These are phyloP conservation scores for Xylaria sp. DNA, from an alignment of 2,329 filamentous ascomycete species.

Conservation along the genomic window DNA sequence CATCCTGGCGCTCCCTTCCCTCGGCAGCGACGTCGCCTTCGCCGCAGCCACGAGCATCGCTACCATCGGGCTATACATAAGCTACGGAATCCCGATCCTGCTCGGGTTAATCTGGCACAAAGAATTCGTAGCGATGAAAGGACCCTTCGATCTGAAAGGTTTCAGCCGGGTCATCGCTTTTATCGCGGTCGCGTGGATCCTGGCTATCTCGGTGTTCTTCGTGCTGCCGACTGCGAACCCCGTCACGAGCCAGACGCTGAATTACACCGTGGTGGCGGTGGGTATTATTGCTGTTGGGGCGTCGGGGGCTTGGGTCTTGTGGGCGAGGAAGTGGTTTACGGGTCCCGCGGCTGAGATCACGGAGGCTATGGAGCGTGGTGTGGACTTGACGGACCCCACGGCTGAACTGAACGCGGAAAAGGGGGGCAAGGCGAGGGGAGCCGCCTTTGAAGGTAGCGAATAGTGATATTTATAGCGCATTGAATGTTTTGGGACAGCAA, in stretches of 20 bases:
- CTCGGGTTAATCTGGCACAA: conserved; percentile 57
- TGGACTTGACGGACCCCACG: conserved; percentile 54
- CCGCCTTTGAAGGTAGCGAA: conserved; percentile 5
- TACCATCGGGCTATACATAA: conserved; percentile 63
- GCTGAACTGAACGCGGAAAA: conserved; percentile 46
- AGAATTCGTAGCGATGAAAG: conserved; percentile 56
- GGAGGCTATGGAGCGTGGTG: conserved; percentile 53
- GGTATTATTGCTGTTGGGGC: conserved; percentile 59
- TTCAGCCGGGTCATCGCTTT: conserved; percentile 54
- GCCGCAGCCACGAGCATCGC: conserved; percentile 64
- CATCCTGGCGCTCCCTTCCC: conserved; percentile 59
- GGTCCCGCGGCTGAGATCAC: conserved; percentile 60
- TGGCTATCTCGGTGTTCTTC: conserved; percentile 62
- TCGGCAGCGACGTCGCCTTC: conserved; percentile 61
- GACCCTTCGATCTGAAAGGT: conserved; percentile 58
- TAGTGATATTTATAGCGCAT: neutral
- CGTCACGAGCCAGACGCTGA: conserved; percentile 60
- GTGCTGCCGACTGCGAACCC: conserved; percentile 62
- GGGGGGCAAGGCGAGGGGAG: neutral
- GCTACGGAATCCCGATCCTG: conserved; percentile 59
- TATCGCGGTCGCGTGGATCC: conserved; percentile 57
- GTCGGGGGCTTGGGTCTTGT: conserved; percentile 56
- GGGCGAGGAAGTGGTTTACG: conserved; percentile 60
- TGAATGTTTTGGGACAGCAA: neutral
- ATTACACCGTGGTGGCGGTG: conserved; percentile 65